Percentiles rank a stretch among this genome's conserved stretches.
Conservation (phyloP, 495 filamentous ascomycete genomes). For the Talaromyces thailandensis region DNA sequence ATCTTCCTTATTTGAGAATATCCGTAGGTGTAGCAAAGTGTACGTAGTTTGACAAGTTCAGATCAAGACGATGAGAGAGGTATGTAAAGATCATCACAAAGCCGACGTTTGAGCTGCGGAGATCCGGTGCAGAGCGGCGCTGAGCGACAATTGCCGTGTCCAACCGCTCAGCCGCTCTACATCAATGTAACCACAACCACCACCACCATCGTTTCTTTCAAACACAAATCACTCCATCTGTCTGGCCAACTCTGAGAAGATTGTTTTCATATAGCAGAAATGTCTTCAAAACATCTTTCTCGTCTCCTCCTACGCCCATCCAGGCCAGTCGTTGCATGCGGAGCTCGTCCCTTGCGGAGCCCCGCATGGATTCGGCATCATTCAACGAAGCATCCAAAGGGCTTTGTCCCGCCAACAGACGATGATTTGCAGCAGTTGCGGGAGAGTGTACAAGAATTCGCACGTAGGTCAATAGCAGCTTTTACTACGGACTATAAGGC, state of each 20-base stretch:
- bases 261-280: slow-evolving; percentile 8
- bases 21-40: background rate
- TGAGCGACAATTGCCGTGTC: slow-evolving; percentile 29
- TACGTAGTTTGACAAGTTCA: background rate
- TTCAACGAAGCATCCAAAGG: slow-evolving; percentile 77
- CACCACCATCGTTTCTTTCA: slow-evolving; percentile 6
- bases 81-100: background rate
- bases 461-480: slow-evolving; percentile 35
- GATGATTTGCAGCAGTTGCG: slow-evolving; percentile 77
- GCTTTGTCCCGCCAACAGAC: slow-evolving; percentile 66
- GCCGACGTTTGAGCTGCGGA: background rate
- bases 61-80: background rate
- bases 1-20: background rate
- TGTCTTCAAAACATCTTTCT: slow-evolving; percentile 20
- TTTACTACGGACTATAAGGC: background rate
- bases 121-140: background rate
- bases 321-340: slow-evolving; percentile 12
- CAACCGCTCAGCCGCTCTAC: slow-evolving; percentile 20
- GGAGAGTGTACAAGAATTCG: slow-evolving; percentile 88
- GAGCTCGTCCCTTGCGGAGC: slow-evolving; percentile 13
- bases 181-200: background rate
- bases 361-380: slow-evolving; percentile 24
- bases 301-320: slow-evolving; percentile 26
- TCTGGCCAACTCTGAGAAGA: background rate
- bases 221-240: background rate